Conservation (phyloP, 495 filamentous ascomycete genomes). For the Penicillium arizonense region DNA sequence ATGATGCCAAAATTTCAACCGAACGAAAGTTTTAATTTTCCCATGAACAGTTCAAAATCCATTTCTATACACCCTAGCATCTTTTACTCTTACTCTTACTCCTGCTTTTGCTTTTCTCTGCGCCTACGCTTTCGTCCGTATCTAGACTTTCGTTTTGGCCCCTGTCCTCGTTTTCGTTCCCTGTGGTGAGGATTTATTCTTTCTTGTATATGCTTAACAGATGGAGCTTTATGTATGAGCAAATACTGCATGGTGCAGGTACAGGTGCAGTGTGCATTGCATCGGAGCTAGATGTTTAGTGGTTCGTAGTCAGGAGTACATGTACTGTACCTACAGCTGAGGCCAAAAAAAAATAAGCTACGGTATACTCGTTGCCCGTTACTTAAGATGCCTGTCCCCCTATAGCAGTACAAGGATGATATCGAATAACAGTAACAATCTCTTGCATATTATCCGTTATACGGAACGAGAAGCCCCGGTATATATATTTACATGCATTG, state of each 20-base stretch:
- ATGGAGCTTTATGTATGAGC: constrained; percentile 14
- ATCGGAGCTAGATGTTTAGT: not conserved
- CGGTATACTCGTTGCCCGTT: no score
- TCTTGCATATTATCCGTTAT: no score
- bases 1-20: constrained; percentile 12
- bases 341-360: no score
- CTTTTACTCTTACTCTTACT: not conserved
- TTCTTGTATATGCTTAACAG: constrained; percentile 31
- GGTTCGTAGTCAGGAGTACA: not conserved
- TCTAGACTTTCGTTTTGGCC: constrained; percentile 14
- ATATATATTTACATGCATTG: not conserved
- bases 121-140: not conserved
- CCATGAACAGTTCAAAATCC: constrained; percentile 13
- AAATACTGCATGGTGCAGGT: constrained; percentile 16
- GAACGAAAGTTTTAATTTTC: constrained; percentile 21
- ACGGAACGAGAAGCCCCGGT: no score
- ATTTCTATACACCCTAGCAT: constrained; percentile 17
- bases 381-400: no score
- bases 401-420: no score
- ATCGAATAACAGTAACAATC: no score
- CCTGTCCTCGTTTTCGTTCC: not conserved
- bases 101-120: not conserved
- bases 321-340: not conserved
- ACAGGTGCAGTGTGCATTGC: not conserved
- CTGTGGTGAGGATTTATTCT: constrained; percentile 1